These are phyloP conservation scores for Phytophthora syringae DNA, from an alignment of 352 stramenopile species.

Conservation along the genomic window DNA sequence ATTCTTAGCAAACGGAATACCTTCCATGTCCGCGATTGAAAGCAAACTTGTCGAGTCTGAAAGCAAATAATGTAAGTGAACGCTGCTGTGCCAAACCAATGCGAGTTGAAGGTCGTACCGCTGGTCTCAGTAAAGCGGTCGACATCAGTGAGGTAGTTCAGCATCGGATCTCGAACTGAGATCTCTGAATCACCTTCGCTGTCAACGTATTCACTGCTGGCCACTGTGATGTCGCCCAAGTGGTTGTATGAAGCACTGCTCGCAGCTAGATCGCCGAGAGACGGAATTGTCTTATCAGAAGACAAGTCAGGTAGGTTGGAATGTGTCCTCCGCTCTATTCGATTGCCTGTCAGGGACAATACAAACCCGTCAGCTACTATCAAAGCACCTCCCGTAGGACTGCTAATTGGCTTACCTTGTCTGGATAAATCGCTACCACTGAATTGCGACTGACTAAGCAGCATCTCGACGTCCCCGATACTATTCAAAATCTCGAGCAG, in stretches of 20 bases:
- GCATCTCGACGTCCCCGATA: conserved; percentile 63
- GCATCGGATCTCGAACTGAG: conserved; percentile 52
- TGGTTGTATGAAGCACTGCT: conserved; percentile 5
- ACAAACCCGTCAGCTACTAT: background rate
- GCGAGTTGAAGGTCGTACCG: too few relatives aligned
- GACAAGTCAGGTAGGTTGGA: background rate
- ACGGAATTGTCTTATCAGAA: conserved; percentile 1
- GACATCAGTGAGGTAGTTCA: conserved; percentile 59
- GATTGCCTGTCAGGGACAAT: conserved; percentile 5
- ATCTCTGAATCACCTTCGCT: conserved; percentile 19
- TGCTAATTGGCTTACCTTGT: conserved; percentile 4
- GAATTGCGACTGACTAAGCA: conserved; percentile 50
- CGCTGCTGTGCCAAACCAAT: background rate
- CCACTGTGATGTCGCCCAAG: background rate
- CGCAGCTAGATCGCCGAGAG: conserved; percentile 23
- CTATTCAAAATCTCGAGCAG: conserved; percentile 65
- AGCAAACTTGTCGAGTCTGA: conserved; percentile 26
- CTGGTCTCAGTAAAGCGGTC: conserved; percentile 62
- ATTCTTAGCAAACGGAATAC: conserved; percentile 10
- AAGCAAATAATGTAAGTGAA: background rate
- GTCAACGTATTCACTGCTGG: background rate
- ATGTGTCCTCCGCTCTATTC: background rate
- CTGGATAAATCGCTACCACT: conserved; percentile 9
- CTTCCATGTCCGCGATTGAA: conserved; percentile 19
- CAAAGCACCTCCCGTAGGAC: background rate